Percentiles rank a stretch among this genome's conserved stretches.
Evolutionary conservation across 768 basidiomycete species (phyloP).

Genomic region (Boletus rubescentipes): DNA sequence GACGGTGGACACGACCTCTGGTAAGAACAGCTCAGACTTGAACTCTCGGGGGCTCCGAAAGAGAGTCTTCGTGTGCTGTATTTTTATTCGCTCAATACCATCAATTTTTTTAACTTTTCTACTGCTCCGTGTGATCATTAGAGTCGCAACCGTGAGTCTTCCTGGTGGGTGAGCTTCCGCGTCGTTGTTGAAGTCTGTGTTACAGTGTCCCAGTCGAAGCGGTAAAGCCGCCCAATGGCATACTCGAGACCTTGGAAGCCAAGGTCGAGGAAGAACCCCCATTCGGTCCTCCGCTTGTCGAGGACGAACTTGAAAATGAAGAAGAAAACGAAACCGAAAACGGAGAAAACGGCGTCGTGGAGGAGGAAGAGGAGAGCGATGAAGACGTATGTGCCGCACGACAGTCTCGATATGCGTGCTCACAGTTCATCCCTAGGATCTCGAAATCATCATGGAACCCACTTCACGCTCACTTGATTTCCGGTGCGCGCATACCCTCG

Average conservation of each 20-base stretch:
- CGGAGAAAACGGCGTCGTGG: constrained; percentile 41
- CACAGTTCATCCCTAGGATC: constrained; percentile 48
- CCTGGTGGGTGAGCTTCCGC: constrained; percentile 23
- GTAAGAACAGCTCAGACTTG: constrained; percentile 42
- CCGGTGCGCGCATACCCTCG: constrained; percentile 43
- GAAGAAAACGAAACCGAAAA: constrained; percentile 16
- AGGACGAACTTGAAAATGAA: constrained; percentile 31
- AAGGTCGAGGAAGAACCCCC: constrained; percentile 40
- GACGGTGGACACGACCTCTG: constrained; percentile 38
- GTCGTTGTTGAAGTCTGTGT: constrained; percentile 21
- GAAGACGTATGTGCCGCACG: constrained; percentile 42
- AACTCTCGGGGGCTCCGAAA: constrained; percentile 24
- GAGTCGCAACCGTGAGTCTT: constrained; percentile 65
- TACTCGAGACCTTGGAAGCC: constrained; percentile 51
- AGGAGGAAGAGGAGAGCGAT: constrained; percentile 46
- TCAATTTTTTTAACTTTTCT: constrained; percentile 42
- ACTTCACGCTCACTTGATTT: constrained; percentile 71
- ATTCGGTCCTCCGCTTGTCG: constrained; percentile 22
- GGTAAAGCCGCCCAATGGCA: constrained; percentile 44
- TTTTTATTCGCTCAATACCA: constrained; percentile 35
- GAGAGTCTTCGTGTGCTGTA: constrained; percentile 34
- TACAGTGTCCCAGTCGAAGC: constrained; percentile 43
- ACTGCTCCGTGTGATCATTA: constrained; percentile 42
- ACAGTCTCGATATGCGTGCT: not conserved
- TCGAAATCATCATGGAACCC: constrained; percentile 91